Evolutionary conservation across 2,329 filamentous ascomycete genomes (phyloP), one percentile per base, ranked within the genome.

Genomic region (Venturia asperata): DNA sequence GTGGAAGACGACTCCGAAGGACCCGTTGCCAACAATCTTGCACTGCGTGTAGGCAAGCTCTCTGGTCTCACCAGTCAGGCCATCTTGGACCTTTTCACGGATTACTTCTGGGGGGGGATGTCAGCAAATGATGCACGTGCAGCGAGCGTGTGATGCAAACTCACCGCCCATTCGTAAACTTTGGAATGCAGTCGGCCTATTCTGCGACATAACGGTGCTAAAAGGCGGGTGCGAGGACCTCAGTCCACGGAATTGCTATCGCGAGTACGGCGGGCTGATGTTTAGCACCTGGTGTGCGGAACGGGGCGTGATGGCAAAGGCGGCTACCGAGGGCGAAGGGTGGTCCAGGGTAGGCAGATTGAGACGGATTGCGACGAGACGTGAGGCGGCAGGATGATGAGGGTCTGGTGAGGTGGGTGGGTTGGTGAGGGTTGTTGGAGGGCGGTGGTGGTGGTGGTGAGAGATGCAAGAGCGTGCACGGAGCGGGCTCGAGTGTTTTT

Each of bases 11-110:
- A 99, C 93, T 70, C 94, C 94, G 72, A 99, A 99, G 43, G 93
- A 97, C 71, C 94, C 94, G 80, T 99, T 99, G 77, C 94, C 94
- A 61, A 99, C 94, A 73, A 99, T 97, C 82, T 99, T 99, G 83
- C 93, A 97, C 77, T 97, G 94, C 65, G 94, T 97, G 79, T 99
- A 99, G 77, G 96, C 91, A 80, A 99, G 87, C 74, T 99, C 94
- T 77, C 91, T 89, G 73, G 92, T 96, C 78, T 99, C 94, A 72
- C 94, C 94, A 17, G 94, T 99, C 70, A 96, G 82, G 76, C 94
- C 94, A 83, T 99, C 94, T 78, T 99, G 94, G 70, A 99, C 94
- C 82, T 96, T 97, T 81, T 99, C 94, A 77, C 92, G 92, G 76
- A 99, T 91, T 70, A 97, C 90, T 84, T 99, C 94, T 97, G 74